Evolutionary conservation across 2,329 filamentous ascomycete genomes (phyloP), one percentile per base, ranked within the genome.

Genomic region (Fusarium setosum): DNA sequence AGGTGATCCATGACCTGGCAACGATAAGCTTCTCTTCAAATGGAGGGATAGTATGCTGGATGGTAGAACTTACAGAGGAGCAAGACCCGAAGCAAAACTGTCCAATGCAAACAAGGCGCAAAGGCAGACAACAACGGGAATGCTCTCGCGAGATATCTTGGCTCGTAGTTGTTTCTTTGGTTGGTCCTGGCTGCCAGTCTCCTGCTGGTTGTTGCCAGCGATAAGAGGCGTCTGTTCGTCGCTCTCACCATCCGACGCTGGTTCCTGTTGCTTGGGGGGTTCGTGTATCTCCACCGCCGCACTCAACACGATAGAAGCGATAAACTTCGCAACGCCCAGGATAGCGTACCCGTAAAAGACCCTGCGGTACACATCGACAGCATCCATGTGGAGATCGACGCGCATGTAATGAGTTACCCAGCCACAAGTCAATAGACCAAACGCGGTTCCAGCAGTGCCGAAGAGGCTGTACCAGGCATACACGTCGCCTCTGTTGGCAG

Each of bases 91-190:
- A 2, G 90, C 90, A 56, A 93, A 85, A 0, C 88, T 86, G 73
- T 94, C 91, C 6, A 93, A 71, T 2, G 84, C 84, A 68, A 93
- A 90, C 2, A 95, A 79, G 8, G 90, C 76, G 71, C 88, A 91
- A 0, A 95, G 81, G 48, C 88, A 86, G 50, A 85, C 74, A 6
- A 92, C 79, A 26, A 89, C 81, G 1, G 78, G 70, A 7, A 83
- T 77, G 32, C 84, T 88, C n/a, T 85, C 79, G 4, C 75, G 76
- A 6, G 86, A 88, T 18, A 93, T 87, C 3, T 84, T 78, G 1
- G 87, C 84, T 26, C 91, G 73, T n/a, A 87, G 73, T 3, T 56
- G 57, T 29, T 56, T 56, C 35, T 70, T 54, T 3, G 40, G 41
- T 5, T 55, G 38, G 5, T 13, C 3, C 10, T 52, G 50, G 4